phyloP scores from a whole-genome alignment of 306 rosid genomes.

The Oxytropis ochrocephala region DNA sequence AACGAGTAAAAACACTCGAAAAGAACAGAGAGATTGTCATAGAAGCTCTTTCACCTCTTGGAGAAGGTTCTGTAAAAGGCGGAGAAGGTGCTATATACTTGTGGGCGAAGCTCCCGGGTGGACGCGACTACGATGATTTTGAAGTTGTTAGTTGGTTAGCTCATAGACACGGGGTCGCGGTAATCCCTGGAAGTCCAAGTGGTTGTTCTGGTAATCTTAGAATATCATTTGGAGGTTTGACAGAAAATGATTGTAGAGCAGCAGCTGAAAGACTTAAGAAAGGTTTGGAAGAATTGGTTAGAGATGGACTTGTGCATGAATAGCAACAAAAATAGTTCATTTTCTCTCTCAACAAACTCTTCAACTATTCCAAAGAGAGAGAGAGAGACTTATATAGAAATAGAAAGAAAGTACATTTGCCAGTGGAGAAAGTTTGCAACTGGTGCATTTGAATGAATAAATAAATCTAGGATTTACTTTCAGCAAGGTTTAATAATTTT shows the following conservation, averaged over 20 bases:
- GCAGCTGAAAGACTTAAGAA: conserved; percentile 72
- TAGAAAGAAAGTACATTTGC: conserved; percentile 19
- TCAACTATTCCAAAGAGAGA: not conserved
- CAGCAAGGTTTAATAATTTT: conserved; percentile 17
- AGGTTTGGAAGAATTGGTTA: conserved; percentile 73
- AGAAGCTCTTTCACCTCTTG: conserved; percentile 72
- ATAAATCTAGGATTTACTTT: conserved; percentile 27
- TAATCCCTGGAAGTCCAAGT: conserved; percentile 79
- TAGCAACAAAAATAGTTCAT: not conserved
- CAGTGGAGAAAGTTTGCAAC: conserved; percentile 25
- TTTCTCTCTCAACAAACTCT: not conserved
- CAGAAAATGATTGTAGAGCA: conserved; percentile 63
- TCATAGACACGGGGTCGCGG: conserved; percentile 64
- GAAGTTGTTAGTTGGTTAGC: conserved; percentile 87
- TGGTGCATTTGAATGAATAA: conserved; percentile 39
- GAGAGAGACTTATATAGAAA: conserved; percentile 10
- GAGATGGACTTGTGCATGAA: conserved; percentile 53
- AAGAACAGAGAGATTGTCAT: conserved; percentile 56
- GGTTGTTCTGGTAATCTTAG: conserved; percentile 76
- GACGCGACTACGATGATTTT: conserved; percentile 36
- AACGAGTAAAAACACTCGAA: conserved; percentile 54
- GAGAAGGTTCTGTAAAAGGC: conserved; percentile 74
- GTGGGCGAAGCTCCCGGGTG: conserved; percentile 88
- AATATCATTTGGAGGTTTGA: conserved; percentile 83
- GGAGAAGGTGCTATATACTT: conserved; percentile 95